Conservation (phyloP, 2,329 filamentous ascomycete species). For the Cytospora mali region DNA sequence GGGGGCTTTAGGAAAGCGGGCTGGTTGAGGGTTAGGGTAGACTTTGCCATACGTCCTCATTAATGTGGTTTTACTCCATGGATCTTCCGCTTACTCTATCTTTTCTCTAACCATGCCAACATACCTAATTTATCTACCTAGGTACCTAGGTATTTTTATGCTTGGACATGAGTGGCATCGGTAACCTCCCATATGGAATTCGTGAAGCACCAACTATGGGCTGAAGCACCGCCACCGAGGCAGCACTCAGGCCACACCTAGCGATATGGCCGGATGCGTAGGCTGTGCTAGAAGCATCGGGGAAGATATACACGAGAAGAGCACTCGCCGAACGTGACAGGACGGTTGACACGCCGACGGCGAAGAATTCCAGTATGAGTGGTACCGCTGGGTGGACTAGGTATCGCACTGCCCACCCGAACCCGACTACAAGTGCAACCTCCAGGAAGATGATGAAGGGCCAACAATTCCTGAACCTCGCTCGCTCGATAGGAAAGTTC, state of each 20-base stretch:
- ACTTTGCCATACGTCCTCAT: no score
- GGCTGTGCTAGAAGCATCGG: constrained; percentile 56
- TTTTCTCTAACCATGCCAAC: no score
- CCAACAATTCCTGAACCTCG: constrained; percentile 52
- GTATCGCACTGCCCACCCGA: constrained; percentile 55
- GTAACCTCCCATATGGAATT: no score
- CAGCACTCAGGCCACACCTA: constrained; percentile 59
- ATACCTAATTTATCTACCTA: no score
- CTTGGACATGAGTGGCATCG: no score
- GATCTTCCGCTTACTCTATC: no score
- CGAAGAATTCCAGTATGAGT: constrained; percentile 54
- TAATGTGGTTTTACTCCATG: no score
- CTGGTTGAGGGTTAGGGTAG: no score
- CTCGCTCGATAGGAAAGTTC: constrained; percentile 53
- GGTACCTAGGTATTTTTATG: no score
- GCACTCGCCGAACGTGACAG: constrained; percentile 62
- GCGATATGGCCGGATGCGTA: constrained; percentile 63
- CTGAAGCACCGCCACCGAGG: constrained; percentile 56
- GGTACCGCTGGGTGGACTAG: constrained; percentile 53
- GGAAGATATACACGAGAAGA: constrained; percentile 62
- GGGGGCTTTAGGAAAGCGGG: no score
- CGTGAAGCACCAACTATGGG: constrained; percentile 62
- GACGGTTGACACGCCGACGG: constrained; percentile 57
- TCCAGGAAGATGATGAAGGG: constrained; percentile 55
- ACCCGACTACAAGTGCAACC: constrained; percentile 52